Evolutionary conservation across 768 basidiomycete species (phyloP).

Genomic region (Suillus placidus): DNA sequence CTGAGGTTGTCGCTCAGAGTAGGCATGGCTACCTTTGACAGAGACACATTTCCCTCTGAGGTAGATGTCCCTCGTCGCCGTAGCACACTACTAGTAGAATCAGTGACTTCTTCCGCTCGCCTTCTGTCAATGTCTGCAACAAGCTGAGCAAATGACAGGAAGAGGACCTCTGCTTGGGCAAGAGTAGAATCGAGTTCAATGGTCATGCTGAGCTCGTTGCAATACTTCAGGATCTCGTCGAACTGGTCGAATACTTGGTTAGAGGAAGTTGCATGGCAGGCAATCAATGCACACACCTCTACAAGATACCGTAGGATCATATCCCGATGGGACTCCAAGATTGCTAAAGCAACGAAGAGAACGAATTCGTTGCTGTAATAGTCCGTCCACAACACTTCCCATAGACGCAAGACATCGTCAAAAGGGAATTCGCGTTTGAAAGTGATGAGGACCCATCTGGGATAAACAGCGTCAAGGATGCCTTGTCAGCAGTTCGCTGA

Average conservation of each 20-base stretch:
- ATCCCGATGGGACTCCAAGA: slow-evolving; percentile 93
- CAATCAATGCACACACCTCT: slow-evolving; percentile 57
- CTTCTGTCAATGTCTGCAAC: slow-evolving; percentile 89
- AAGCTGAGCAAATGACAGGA: slow-evolving; percentile 86
- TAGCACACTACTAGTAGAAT: slow-evolving; percentile 28
- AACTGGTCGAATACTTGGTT: slow-evolving; percentile 48
- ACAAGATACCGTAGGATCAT: slow-evolving; percentile 94
- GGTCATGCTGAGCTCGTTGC: slow-evolving; percentile 93
- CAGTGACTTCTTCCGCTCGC: slow-evolving; percentile 54
- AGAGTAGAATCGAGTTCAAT: slow-evolving; percentile 96
- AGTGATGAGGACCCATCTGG: slow-evolving; percentile 85
- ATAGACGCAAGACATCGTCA: slow-evolving; percentile 83
- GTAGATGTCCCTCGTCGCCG: slow-evolving; percentile 36
- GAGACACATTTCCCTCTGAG: slow-evolving; percentile 6
- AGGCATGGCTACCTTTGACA: slow-evolving; percentile 43
- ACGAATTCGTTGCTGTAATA: slow-evolving; percentile 87
- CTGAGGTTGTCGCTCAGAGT: slow-evolving; percentile 64
- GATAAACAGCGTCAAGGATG: slow-evolving; percentile 4
- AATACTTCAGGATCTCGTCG: slow-evolving; percentile 86
- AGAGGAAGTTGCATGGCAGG: neutral
- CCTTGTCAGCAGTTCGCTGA: neutral
- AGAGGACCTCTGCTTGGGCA: slow-evolving; percentile 95
- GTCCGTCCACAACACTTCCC: slow-evolving; percentile 95
- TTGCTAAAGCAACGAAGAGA: slow-evolving; percentile 92
- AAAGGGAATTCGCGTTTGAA: slow-evolving; percentile 98